A percentile compares a stretch with the other conserved stretches of the same genome.
phyloP scores from a whole-genome alignment of 1,284 basidiomycete genomes.

The Ceratobasidium sp. region DNA sequence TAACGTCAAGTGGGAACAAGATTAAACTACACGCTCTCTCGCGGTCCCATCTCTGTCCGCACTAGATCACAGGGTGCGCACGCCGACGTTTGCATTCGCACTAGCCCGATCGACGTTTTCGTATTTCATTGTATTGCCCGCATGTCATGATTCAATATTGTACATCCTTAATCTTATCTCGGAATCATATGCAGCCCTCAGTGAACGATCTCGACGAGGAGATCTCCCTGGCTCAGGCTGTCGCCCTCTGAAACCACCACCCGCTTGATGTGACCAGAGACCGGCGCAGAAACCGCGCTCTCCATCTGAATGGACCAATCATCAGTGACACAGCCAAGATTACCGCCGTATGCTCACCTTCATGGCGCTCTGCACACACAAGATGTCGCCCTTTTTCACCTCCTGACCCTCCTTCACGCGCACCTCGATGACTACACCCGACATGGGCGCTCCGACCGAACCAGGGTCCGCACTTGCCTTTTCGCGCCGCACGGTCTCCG shows the following conservation, averaged over 20 bases:
- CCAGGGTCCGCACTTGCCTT: slow-evolving; percentile 94
- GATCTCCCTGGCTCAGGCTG: slow-evolving; percentile 89
- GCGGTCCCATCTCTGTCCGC: slow-evolving; percentile 27
- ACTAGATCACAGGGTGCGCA: slow-evolving; percentile 9
- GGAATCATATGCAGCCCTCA: slow-evolving; percentile 54
- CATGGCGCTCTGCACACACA: slow-evolving; percentile 68
- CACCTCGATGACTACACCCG: slow-evolving; percentile 98
- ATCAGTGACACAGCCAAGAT: slow-evolving; percentile 15
- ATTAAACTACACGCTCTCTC: slow-evolving; percentile 30
- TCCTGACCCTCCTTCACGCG: slow-evolving; percentile 96
- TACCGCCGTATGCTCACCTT: slow-evolving; percentile 54
- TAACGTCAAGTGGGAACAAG: slow-evolving; percentile 17
- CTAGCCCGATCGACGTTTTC: slow-evolving; percentile 34
- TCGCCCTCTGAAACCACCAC: slow-evolving; percentile 91
- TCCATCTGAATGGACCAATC: slow-evolving; percentile 78
- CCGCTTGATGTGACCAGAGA: slow-evolving; percentile 94
- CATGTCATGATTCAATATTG: slow-evolving; percentile 38
- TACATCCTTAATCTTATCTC: slow-evolving; percentile 43
- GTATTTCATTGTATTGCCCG: slow-evolving; percentile 34
- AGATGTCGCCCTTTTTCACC: slow-evolving; percentile 97
- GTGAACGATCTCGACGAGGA: slow-evolving; percentile 87
- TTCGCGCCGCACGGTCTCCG: slow-evolving; percentile 93
- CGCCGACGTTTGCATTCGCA: slow-evolving; percentile 9
- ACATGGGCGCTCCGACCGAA: slow-evolving; percentile 95
- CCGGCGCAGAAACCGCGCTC: slow-evolving; percentile 93